Base-by-base conservation (phyloP, 371 early-diverging fungal genomes). In the Mortierella sp. region DNA sequence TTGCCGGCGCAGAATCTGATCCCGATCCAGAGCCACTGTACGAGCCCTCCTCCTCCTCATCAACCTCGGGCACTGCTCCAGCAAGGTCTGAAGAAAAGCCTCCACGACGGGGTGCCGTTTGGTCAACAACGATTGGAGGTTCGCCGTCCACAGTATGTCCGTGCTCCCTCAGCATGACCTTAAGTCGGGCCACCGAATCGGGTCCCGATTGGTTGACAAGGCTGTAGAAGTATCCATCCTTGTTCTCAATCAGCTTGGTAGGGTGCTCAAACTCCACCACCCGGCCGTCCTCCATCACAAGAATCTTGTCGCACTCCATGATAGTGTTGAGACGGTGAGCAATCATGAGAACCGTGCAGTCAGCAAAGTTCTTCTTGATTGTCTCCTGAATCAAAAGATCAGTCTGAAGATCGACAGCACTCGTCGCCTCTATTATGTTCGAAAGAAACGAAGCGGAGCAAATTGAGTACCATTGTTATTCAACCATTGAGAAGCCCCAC, bases 291-390 rank as follows among this genome's bases (percentile, higher is more conserved):
- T 93, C 92, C 77, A 98, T 83, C 1, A 97, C 97, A 47, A 97
- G 70, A 14, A 97, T 92, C 68, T 90, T 85, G 85, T 98, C 96
- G 70, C 94, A 96, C 64, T 94, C 95, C 55, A 95, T 89, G 9
- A 97, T 92, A 1, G 97, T 96, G 70, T 88, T 93, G 67, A 97
- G 89, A 34, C 94, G 89, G 83, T 95, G 94, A 7, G 95, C 96
- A 86, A 98, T 96, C 63, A 93, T 93, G 19, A 98, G 79, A 8
- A 97, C 86, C 0, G 97, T 97, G 88, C 94, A 91, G 48, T 95
- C 91, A 44, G 88, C 88, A 86, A 97, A 95, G 86, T 95, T 94
- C 69, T 88, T 85, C 45, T 95, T 93, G 72, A 98, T 94, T 0
- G 95, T 94, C 24, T 91, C 84, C 69, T 95, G 96, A 63, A 98